These are phyloP conservation scores for Solanum dulcamara DNA, from an alignment of 257 asterid genomes.

Conservation along the genomic window DNA sequence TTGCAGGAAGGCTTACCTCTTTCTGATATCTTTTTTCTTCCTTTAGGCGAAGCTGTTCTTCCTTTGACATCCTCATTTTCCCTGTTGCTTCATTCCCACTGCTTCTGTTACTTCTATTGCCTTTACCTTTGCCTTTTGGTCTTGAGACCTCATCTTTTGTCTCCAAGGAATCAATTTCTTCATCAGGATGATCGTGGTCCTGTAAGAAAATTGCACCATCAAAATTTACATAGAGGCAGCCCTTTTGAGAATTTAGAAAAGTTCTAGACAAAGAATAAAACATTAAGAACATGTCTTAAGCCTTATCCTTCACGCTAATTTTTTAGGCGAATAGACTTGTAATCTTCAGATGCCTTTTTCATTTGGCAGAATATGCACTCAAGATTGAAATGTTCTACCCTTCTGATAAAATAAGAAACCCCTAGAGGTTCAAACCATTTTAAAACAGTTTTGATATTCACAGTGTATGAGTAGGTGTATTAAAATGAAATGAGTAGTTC, in stretches of 20 bases:
- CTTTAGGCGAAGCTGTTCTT: slow-evolving; percentile 59
- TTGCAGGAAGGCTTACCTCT: slow-evolving; percentile 41
- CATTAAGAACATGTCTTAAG: neutral
- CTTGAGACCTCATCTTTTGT: slow-evolving; percentile 9
- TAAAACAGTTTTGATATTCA: neutral
- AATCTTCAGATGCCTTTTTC: neutral
- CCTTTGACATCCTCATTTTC: slow-evolving; percentile 47
- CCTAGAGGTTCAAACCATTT: neutral
- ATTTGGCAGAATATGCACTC: neutral
- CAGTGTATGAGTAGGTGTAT: neutral
- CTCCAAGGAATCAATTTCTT: slow-evolving; percentile 20
- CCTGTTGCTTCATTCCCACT: slow-evolving; percentile 22
- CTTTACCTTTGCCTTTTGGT: slow-evolving; percentile 21
- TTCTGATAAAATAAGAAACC: neutral
- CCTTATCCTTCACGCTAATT: neutral
- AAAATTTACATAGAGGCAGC: neutral
- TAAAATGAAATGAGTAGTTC: neutral
- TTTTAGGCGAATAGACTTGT: neutral
- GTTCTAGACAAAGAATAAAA: neutral
- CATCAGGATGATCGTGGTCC: slow-evolving; percentile 25
- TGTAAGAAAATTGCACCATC: slow-evolving; percentile 11
- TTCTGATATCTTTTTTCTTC: slow-evolving; percentile 70
- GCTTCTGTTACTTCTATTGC: slow-evolving; percentile 18
- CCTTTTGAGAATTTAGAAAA: neutral
- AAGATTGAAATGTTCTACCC: neutral